Conservation (phyloP, 768 basidiomycete species). For the Suillus subaureus region DNA sequence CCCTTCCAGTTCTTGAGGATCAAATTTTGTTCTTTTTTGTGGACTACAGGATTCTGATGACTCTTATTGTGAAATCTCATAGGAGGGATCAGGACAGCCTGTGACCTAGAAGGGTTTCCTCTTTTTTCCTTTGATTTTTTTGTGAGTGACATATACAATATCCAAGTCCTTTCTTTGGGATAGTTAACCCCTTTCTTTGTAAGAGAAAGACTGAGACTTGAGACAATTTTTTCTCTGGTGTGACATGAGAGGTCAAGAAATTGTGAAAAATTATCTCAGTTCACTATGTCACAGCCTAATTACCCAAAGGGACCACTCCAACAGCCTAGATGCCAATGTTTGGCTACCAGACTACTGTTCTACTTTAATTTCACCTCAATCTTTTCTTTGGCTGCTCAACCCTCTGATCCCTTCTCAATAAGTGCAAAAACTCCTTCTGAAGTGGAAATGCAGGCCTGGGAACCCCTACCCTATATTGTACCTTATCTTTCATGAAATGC, state of each 20-base stretch:
- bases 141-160: background rate
- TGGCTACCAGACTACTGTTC: too few relatives aligned
- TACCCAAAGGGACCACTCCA: too few relatives aligned
- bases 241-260: background rate
- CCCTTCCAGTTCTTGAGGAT: background rate
- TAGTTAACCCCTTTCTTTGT: background rate
- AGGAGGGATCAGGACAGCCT: background rate
- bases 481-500: constrained; percentile 7
- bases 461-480: background rate
- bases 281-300: background rate
- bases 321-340: too few relatives aligned
- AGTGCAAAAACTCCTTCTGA: background rate
- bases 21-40: background rate
- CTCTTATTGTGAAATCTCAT: background rate
- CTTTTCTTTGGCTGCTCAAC: background rate
- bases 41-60: background rate
- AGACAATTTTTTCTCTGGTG: background rate
- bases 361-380: background rate
- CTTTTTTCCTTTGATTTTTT: background rate
- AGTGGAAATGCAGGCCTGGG: background rate
- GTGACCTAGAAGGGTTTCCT: background rate
- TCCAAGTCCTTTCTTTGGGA: background rate
- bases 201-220: background rate
- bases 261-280: background rate
- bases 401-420: background rate